A percentile compares a stretch with the other conserved stretches of the same genome.
phyloP scores from a whole-genome alignment of 495 filamentous ascomycete species.

The Hypomontagnella monticulosa region DNA sequence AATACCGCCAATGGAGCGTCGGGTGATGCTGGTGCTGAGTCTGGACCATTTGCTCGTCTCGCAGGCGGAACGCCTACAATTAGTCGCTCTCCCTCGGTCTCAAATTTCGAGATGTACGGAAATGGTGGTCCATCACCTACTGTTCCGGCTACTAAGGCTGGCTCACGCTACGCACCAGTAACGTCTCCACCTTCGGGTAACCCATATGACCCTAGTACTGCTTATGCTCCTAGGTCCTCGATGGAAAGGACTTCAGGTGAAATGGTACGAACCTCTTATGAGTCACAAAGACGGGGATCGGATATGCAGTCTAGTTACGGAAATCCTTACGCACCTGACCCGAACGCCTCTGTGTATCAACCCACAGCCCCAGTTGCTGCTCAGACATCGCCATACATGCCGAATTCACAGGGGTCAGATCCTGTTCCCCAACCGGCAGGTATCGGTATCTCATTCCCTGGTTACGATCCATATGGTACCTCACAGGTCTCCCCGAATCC shows the following conservation, averaged over 20 bases:
- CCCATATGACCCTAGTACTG: constrained; percentile 50
- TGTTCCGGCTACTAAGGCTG: constrained; percentile 45
- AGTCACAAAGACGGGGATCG: constrained; percentile 54
- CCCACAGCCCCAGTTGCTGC: constrained; percentile 37
- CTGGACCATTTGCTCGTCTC: constrained; percentile 83
- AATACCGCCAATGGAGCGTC: constrained; percentile 65
- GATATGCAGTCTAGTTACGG: constrained; percentile 51
- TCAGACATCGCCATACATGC: constrained; percentile 39
- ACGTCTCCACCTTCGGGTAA: constrained; percentile 44
- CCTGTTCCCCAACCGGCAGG: constrained; percentile 24
- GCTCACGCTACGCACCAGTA: constrained; percentile 46
- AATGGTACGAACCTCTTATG: constrained; percentile 54
- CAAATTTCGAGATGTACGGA: constrained; percentile 77
- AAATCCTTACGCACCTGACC: constrained; percentile 46
- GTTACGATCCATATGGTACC: constrained; percentile 40
- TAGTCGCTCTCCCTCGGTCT: constrained; percentile 79
- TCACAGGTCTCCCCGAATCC: constrained; percentile 27
- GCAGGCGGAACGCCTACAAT: constrained; percentile 81
- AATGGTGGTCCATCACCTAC: constrained; percentile 37
- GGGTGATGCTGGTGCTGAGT: constrained; percentile 64
- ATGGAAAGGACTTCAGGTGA: constrained; percentile 57
- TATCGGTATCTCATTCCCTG: constrained; percentile 42
- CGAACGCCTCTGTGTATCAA: constrained; percentile 44
- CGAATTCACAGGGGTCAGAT: constrained; percentile 37
- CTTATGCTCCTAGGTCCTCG: constrained; percentile 52